Conservation (phyloP, 192 early-diverging fungal species). For the Coemansia sp. region DNA sequence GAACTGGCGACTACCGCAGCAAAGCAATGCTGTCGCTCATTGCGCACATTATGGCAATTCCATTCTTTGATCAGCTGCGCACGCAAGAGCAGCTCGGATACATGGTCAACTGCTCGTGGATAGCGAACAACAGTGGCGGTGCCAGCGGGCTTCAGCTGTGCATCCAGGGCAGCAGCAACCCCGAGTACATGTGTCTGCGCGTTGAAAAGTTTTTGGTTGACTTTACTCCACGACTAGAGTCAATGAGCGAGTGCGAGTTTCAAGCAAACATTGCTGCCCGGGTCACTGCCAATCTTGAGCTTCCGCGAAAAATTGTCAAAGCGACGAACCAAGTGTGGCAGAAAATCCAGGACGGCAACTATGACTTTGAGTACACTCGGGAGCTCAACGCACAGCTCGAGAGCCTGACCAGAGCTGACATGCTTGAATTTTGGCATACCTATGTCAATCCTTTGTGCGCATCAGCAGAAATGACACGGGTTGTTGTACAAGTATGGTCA, state of each 20-base stretch:
- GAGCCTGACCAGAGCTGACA: slow-evolving; percentile 12
- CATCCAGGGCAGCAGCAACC: slow-evolving; percentile 76
- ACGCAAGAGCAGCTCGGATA: slow-evolving; percentile 82
- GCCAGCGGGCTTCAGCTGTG: slow-evolving; percentile 59
- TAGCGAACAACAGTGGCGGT: not conserved
- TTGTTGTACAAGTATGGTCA: slow-evolving; percentile 20
- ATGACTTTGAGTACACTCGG: slow-evolving; percentile 67
- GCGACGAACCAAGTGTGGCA: slow-evolving; percentile 63
- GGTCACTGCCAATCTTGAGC: slow-evolving; percentile 60
- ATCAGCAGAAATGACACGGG: not conserved
- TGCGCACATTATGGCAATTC: slow-evolving; percentile 70
- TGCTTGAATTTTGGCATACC: slow-evolving; percentile 35
- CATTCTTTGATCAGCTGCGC: slow-evolving; percentile 85
- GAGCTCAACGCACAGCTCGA: slow-evolving; percentile 3
- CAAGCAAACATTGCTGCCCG: slow-evolving; percentile 59
- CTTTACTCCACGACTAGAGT: slow-evolving; percentile 47
- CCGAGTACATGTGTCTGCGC: slow-evolving; percentile 73
- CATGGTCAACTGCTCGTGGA: slow-evolving; percentile 51
- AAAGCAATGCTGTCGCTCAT: slow-evolving; percentile 58
- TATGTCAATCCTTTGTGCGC: slow-evolving; percentile 15
- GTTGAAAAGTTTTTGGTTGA: slow-evolving; percentile 73
- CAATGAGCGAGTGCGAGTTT: slow-evolving; percentile 61
- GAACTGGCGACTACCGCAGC: too few relatives aligned
- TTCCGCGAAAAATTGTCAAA: slow-evolving; percentile 64
- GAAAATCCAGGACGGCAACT: slow-evolving; percentile 62